Evolutionary conservation across 1,284 basidiomycete species (phyloP).

Genomic region (Neonothopanus nambi): DNA sequence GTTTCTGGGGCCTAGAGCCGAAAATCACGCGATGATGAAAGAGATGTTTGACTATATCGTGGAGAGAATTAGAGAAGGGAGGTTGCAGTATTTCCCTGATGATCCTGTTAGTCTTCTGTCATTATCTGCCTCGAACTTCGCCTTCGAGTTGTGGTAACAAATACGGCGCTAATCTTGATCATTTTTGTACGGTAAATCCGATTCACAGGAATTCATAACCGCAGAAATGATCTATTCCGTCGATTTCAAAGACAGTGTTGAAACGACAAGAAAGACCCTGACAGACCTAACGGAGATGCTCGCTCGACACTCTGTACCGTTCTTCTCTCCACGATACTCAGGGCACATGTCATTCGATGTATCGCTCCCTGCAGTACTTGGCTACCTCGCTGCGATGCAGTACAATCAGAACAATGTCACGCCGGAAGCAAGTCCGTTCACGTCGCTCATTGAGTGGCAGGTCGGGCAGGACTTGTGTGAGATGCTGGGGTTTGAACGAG

Average conservation of each 20-base stretch:
- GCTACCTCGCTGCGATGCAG: conserved; percentile 8
- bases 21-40: conserved; percentile 7
- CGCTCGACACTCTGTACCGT: conserved; percentile 6
- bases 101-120: conserved; percentile 1
- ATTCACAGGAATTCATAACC: background rate
- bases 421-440: conserved; percentile 41
- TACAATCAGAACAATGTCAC: conserved; percentile 29
- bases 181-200: background rate
- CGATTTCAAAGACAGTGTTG: background rate
- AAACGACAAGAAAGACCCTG: conserved; percentile 1
- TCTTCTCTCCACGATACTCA: conserved; percentile 8
- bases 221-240: background rate
- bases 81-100: conserved; percentile 3
- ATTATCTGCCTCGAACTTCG: background rate
- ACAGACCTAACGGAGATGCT: conserved; percentile 1
- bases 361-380: conserved; percentile 3
- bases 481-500: conserved; percentile 47
- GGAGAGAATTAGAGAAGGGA: background rate
- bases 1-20: conserved; percentile 12
- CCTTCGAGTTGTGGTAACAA: too few relatives aligned
- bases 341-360: conserved; percentile 7
- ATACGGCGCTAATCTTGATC: too few relatives aligned
- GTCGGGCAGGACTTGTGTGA: conserved; percentile 44
- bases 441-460: conserved; percentile 38
- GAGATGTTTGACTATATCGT: background rate